Base-by-base conservation (phyloP, 2,329 filamentous ascomycete species). In the Neophaeococcomyces aloes region DNA sequence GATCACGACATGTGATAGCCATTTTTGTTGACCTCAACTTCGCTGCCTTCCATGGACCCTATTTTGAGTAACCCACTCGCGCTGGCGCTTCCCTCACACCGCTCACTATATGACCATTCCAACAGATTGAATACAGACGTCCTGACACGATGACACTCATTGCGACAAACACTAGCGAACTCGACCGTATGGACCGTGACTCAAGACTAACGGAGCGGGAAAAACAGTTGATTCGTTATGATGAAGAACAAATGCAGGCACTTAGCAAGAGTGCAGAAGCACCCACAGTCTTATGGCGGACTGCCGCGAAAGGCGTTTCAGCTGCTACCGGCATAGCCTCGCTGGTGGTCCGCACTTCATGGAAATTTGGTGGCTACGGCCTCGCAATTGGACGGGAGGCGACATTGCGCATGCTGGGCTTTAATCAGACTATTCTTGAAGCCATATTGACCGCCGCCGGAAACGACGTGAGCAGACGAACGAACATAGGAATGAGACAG, bases 351-450 rank as follows among this genome's bases (percentile, higher is more conserved):
- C 60, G 65, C n/a, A 48, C 67, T 10, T 65, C 65, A 4, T 63
- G 64, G 2, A 67, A 63, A 42, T 57, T 69, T 27, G 65, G 65
- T 5, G 62, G 63, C 7, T 60, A 62, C 34, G 65, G 66, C 3
- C 50, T 70, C n/a, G 63, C 65, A 51, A 61, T 65, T 7, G 63
- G 64, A 8, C 61, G 65, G 44, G 61, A 61, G 30, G 66, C 66
- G 2, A 68, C 67, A 4, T 51, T 69, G 45, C 68, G 64, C 2
- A 60, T 66, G 11, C 46, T 70, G 29, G 66, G 68, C 47, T 53
- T 70, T 33, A 65, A 64, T 45, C 61, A 66, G 44, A 64, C 63
- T 14, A 58, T 67, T 11, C 59, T 68, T n/a, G 67, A 70, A 48
- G 59, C 60, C 14, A 62, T 69, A 31, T 48, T 70, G 39, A 61